Conservation (phyloP, 257 asterid species). For the Gardenia jasminoides region DNA sequence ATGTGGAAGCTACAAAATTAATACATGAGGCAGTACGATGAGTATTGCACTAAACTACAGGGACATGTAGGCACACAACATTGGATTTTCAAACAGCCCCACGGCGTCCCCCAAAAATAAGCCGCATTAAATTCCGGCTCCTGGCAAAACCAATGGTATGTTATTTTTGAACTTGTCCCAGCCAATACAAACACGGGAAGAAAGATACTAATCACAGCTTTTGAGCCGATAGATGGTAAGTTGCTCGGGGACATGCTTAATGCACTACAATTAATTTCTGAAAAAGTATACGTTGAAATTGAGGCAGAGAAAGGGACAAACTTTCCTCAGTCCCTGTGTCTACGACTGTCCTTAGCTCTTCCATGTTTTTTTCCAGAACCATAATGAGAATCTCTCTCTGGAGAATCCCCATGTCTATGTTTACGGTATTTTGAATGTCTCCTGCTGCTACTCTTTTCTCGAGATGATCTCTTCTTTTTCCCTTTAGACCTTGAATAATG, state of each 20-base stretch:
- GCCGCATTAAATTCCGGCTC: not conserved
- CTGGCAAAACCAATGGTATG: not conserved
- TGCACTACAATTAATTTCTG: not conserved
- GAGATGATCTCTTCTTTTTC: constrained; percentile 45
- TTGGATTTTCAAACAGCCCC: not conserved
- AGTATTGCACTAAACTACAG: not conserved
- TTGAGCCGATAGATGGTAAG: not conserved
- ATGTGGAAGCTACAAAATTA: not conserved
- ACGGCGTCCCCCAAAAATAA: not conserved
- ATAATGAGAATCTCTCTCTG: constrained; percentile 50
- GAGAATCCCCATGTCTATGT: constrained; percentile 57
- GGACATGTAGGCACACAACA: not conserved
- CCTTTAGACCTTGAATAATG: constrained; percentile 46
- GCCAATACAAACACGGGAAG: not conserved
- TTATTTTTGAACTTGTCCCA: not conserved
- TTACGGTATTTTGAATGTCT: constrained; percentile 69
- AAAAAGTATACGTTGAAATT: not conserved
- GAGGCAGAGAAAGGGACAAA: not conserved
- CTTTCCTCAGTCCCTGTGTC: constrained; percentile 31
- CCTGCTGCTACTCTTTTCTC: constrained; percentile 59
- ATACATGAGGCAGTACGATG: not conserved
- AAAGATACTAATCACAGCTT: not conserved
- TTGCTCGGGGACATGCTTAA: not conserved
- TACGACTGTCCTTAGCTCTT: constrained; percentile 44
- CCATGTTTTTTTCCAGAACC: constrained; percentile 50